Evolutionary conservation across 345 rosid species (phyloP), one percentile per base, ranked within the genome.

Genomic region (Euclidium syriacum): DNA sequence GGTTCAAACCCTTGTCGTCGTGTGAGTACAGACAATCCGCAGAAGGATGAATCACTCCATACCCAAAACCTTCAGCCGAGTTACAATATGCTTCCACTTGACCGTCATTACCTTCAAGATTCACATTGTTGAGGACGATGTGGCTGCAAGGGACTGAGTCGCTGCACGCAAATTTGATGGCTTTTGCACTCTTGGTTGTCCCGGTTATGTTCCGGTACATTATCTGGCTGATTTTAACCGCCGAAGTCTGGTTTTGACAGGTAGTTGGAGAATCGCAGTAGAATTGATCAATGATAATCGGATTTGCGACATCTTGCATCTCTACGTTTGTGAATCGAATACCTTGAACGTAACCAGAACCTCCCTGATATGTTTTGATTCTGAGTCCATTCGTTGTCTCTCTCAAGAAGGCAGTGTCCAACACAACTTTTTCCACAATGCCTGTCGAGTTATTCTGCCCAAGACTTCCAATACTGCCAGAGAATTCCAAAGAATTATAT

Each of bases 341-440:
- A 7, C 79, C 84, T 64, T 84, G 81, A 35, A 95, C 98, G 73
- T 86, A 86, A 18, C 99, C 99, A 17, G 83, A 77, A 55, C 99
- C 99, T 14, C 99, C 99, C 98, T 95, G 99, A 85, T 91, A 95
- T 15, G 99, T 90, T 76, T 95, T 95, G 53, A 95, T 95, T 75
- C 99, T 82, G 66, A 95, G 83, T 32, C 99, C 99, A 60, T 90
- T 95, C 10, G 85, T 79, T 47, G 99, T 85, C 63, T 88, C 94
- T 58, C 52, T 80, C 61, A 95, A 75, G 52, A 83, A 77, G 57
- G 98, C 98, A 58, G 96, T 86, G 76, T 95, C 96, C 79, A 95
- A 58, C 66, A 95, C 95, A 62, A 95, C 91, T 71, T 90, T 85
- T 38, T 94, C 65, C 38, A 95, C 99, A 24, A 86, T 73, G 63